These are phyloP conservation scores for Neonectria coccinea DNA, from an alignment of 2,329 filamentous ascomycete species.

Conservation along the genomic window DNA sequence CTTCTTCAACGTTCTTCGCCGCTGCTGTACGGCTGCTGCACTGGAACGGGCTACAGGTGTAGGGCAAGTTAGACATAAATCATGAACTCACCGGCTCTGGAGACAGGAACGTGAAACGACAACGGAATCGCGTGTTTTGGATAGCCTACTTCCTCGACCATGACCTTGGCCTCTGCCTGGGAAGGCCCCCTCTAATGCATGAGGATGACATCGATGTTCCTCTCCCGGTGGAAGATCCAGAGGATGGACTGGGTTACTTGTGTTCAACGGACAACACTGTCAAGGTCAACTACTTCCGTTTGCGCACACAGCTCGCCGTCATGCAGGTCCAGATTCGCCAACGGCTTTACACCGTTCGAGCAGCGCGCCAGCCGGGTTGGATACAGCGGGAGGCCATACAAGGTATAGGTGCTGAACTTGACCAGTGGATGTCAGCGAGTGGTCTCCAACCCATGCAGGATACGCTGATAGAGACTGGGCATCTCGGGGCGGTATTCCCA, in stretches of 20 bases:
- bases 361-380: not conserved
- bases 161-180: not conserved
- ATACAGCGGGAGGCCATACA: not conserved
- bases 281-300: not conserved
- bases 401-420: not conserved
- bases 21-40: too few species aligned
- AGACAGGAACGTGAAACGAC: too few species aligned
- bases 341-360: not conserved
- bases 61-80: too few species aligned
- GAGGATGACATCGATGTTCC: not conserved
- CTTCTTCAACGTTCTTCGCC: too few species aligned
- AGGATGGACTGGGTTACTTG: not conserved
- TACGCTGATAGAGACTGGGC: not conserved
- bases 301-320: not conserved
- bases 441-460: not conserved
- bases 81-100: too few species aligned
- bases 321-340: not conserved
- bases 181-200: not conserved
- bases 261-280: not conserved
- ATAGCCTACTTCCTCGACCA: too few species aligned
- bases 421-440: not conserved
- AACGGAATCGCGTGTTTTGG: too few species aligned
- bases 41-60: too few species aligned
- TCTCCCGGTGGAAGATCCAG: not conserved
- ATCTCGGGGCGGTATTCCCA: not conserved